Evolutionary conservation across 2,329 filamentous ascomycete species (phyloP), one percentile per base, ranked within the genome.

Genomic region (Paraphaeosphaeria minitans): DNA sequence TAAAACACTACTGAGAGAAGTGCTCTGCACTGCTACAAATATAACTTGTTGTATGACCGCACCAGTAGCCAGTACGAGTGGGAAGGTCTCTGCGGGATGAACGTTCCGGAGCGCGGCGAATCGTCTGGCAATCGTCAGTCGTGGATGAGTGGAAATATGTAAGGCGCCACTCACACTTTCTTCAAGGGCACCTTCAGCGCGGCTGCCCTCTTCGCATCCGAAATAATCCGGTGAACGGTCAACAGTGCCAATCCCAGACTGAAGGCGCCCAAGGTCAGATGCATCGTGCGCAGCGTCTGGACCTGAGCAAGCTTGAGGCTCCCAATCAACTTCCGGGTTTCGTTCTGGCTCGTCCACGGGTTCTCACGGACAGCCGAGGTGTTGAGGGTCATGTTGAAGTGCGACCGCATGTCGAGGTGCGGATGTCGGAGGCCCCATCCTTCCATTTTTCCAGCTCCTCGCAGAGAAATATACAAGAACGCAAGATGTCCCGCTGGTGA

Each of bases 51-150:
- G 75, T 61, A 77, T 55, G 45, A 73, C 69, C 56, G 73, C 71
- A 67, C 71, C 70, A 63, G 70, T 70, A 62, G 71, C 75, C 62
- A 79, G 68, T 60, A 75, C 72, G 55, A 79, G 73, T 62, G 76
- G 75, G 60, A 78, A 77, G 47, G 68, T 75, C 62, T 78, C 77
- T 35, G 77, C 76, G 55, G 75, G 68, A 55, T 78, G 76, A 33
- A 78, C 71, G 51, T 73, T 75, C 27, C 67, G 67, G 51, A 79
- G 67, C 53, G 74, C 71, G 56, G 63, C 70, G 63, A 76, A 74
- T 53, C 68, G 68, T 62, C 76, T 79, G 45, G 3, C 12, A 7
- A 10, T 24, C 55, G 60, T 71, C 53, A 74, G 67, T 43, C 48
- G 21, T 14, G 8, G 8, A 21, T 51, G 24, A 16, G 14, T 13